These are phyloP conservation scores for Colletotrichum cuscutae DNA, from an alignment of 2,329 filamentous ascomycete species.

Conservation along the genomic window DNA sequence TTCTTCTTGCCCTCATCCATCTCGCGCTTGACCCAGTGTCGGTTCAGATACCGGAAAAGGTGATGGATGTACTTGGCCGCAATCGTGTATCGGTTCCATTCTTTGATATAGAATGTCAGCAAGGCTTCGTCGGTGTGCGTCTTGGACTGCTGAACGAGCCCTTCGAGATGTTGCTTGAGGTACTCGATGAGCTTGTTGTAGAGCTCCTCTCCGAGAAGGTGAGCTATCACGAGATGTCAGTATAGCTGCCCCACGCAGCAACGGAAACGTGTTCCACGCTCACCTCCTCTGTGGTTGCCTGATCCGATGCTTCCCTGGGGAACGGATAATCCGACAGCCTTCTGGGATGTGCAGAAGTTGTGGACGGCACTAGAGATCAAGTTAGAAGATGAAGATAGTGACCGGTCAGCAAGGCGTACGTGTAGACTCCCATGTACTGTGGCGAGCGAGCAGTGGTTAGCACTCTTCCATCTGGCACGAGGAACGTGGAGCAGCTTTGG, in stretches of 20 bases:
- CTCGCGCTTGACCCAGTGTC: slow-evolving; percentile 98
- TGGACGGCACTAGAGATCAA: slow-evolving; percentile 77
- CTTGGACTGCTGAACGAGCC: slow-evolving; percentile 77
- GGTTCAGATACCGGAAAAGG: slow-evolving; percentile 93
- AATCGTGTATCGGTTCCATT: slow-evolving; percentile 96
- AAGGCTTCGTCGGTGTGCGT: slow-evolving; percentile 90
- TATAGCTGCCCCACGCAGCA: slow-evolving; percentile 16
- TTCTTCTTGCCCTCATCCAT: slow-evolving; percentile 99
- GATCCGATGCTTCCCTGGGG: slow-evolving; percentile 51
- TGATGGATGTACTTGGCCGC: slow-evolving; percentile 98
- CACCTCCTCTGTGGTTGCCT: slow-evolving; percentile 78
- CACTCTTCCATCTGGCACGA: not conserved
- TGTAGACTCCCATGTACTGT: slow-evolving; percentile 96
- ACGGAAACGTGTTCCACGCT: not conserved
- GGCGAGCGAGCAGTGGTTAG: slow-evolving; percentile 26
- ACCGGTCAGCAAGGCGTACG: slow-evolving; percentile 57
- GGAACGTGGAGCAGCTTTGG: slow-evolving; percentile 24
- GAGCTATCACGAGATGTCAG: slow-evolving; percentile 66
- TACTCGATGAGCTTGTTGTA: slow-evolving; percentile 93
- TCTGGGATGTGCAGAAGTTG: slow-evolving; percentile 99
- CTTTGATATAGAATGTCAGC: slow-evolving; percentile 91
- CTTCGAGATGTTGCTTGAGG: slow-evolving; percentile 79
- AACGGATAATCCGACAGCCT: slow-evolving; percentile 74
- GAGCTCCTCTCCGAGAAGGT: slow-evolving; percentile 93
- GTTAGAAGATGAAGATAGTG: slow-evolving; percentile 46